Evolutionary conservation across 2,329 filamentous ascomycete species (phyloP).

Genomic region (Fusarium stilboides): DNA sequence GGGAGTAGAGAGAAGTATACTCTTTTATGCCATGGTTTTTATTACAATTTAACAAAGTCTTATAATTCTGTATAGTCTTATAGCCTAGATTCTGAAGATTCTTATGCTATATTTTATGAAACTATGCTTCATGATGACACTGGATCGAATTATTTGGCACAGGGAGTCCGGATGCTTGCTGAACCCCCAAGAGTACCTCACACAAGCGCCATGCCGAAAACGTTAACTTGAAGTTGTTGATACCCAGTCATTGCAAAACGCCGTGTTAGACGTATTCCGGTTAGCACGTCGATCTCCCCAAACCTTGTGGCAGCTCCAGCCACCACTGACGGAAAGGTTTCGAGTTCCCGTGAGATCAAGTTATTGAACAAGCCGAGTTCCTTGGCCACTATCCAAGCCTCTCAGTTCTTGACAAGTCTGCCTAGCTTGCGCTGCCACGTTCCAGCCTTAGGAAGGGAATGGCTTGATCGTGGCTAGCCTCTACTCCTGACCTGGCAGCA

Average conservation of each 20-base stretch:
- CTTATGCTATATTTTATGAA: too few relatives aligned
- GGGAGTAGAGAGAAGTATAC: not conserved
- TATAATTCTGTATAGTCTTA: too few relatives aligned
- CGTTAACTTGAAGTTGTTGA: conserved; percentile 34
- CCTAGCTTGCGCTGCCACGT: conserved; percentile 6
- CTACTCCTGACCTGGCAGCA: conserved; percentile 15
- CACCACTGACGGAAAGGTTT: conserved; percentile 30
- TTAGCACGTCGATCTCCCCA: conserved; percentile 34
- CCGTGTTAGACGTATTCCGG: conserved; percentile 28
- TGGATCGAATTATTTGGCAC: too few relatives aligned
- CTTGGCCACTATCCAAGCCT: conserved; percentile 1
- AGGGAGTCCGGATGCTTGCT: too few relatives aligned
- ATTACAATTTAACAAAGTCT: not conserved
- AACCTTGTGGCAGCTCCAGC: conserved; percentile 33
- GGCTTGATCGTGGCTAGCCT: conserved; percentile 21
- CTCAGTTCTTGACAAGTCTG: conserved; percentile 4
- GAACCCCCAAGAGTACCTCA: not conserved
- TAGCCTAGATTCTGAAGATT: too few relatives aligned
- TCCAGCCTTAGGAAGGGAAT: conserved; percentile 25
- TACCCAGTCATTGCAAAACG: conserved; percentile 24
- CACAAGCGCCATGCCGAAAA: conserved; percentile 27
- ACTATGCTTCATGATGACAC: too few relatives aligned
- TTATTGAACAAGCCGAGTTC: conserved; percentile 4
- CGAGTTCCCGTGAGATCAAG: conserved; percentile 25
- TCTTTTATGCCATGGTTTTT: not conserved